A percentile compares a stretch with the other conserved stretches of the same genome.
Evolutionary conservation across 345 rosid species (phyloP).

Genomic region (Limnanthes douglasii): DNA sequence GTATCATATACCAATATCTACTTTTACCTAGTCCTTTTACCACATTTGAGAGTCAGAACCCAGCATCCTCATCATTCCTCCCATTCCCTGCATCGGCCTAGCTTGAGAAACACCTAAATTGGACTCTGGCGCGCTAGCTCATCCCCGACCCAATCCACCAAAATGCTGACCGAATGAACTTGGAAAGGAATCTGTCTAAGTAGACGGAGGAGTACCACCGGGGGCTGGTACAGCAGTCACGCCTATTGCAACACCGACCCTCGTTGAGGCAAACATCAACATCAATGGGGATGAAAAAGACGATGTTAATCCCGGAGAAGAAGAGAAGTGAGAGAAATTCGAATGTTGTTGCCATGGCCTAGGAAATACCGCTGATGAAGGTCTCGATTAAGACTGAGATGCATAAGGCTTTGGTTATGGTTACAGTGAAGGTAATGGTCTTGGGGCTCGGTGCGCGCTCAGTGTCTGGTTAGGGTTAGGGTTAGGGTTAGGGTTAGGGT

Average conservation of each 20-base stretch:
- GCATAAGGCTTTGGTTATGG: slow-evolving; percentile 11
- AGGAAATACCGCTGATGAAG: slow-evolving; percentile 22
- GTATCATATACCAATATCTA: too few species aligned
- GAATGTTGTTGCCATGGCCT: slow-evolving; percentile 70
- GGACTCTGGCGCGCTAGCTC: slow-evolving; percentile 35
- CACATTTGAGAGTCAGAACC: slow-evolving; percentile 53
- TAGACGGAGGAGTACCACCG: slow-evolving; percentile 21
- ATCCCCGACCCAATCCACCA: slow-evolving; percentile 38
- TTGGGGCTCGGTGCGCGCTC: too few species aligned
- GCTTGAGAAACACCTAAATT: slow-evolving; percentile 29
- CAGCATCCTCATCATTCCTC: slow-evolving; percentile 50
- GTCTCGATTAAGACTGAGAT: slow-evolving; percentile 16
- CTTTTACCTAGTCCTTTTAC: too few species aligned
- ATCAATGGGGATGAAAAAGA: slow-evolving; percentile 21
- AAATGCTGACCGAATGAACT: slow-evolving; percentile 55
- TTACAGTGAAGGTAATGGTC: slow-evolving; percentile 18
- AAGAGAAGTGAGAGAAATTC: slow-evolving; percentile 29
- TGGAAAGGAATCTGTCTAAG: slow-evolving; percentile 39
- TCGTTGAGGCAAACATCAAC: slow-evolving; percentile 21
- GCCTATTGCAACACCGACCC: slow-evolving; percentile 55
- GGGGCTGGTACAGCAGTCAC: slow-evolving; percentile 40
- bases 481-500: too few species aligned
- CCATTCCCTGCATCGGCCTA: slow-evolving; percentile 47
- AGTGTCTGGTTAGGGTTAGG: slow-evolving; percentile 18
- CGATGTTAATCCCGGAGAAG: slow-evolving; percentile 21